Base-by-base conservation (phyloP, 768 basidiomycete genomes). In the Lentinula edodes region DNA sequence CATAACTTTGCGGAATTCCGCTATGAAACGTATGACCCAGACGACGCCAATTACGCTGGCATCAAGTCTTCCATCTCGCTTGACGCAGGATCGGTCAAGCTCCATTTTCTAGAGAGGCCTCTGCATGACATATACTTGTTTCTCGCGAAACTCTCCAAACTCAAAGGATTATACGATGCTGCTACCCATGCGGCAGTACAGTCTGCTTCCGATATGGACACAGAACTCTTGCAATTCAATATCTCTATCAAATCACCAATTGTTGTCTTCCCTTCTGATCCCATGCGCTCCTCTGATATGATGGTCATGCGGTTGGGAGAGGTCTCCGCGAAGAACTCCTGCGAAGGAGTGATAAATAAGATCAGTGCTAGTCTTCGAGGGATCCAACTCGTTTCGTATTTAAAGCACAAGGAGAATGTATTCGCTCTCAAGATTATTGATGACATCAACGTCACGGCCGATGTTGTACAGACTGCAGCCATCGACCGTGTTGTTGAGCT, bases 131-230 rank as follows among this genome's bases (percentile, higher is more conserved):
- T 98, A 35, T 93, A 90, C 70, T 70, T 86, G 20, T 99, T 95
- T 74, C 71, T 93, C 41, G 76, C 85, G 62, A 91, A 93, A 70
- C 84, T 99, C 41, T 91, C 94, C 5, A 88, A 86, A 64, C 85
- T 99, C 67, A 98, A 98, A 76, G 90, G 90, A 1, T 72, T 98
- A 10, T 98, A 98, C 66, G 96, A 99, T 73, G 86, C 95, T 18
- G 95, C 96, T 10, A 91, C 93, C 2, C 87, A 92, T 70, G 96
- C 86, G 20, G 97, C 97, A 42, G 94, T 92, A 28, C 93, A 98
- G 71, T 81, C 83, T 52, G 97, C 95, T 5, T 86, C 93, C n/a
- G 92, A 91, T 72, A 90, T 95, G n/a, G 59, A 60, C 39, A 60
- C 59, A 0, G 88, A 91, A 66, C 84, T 87, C 56, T 95, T 98